Conservation (phyloP, 768 basidiomycete species). For the Boletus huronensis region DNA sequence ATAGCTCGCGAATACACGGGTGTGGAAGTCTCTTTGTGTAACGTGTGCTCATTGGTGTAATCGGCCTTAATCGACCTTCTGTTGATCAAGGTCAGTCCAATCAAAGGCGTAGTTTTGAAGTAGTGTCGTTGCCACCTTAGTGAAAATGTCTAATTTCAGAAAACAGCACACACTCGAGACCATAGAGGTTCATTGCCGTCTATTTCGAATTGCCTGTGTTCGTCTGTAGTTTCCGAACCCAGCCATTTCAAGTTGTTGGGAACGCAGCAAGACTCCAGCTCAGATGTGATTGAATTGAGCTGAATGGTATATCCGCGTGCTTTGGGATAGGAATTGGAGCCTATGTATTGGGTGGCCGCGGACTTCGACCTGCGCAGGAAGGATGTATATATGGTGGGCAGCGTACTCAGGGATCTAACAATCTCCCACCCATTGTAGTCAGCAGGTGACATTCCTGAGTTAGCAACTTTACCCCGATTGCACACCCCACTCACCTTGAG, state of each 20-base stretch:
- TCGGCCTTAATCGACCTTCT: too few relatives aligned
- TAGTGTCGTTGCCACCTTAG: background rate
- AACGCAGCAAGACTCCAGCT: too few relatives aligned
- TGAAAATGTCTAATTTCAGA: background rate
- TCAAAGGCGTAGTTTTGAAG: background rate
- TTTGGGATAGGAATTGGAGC: background rate
- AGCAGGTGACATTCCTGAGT: background rate
- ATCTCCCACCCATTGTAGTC: background rate
- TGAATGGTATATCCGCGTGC: background rate
- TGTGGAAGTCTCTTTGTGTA: too few relatives aligned
- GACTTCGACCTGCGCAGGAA: background rate
- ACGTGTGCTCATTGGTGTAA: too few relatives aligned
- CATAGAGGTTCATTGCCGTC: too few relatives aligned
- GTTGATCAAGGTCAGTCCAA: background rate
- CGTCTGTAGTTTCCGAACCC: too few relatives aligned
- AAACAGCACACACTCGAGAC: too few relatives aligned
- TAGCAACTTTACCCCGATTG: background rate
- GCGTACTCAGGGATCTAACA: background rate
- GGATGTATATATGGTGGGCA: background rate
- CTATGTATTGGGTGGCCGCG: background rate
- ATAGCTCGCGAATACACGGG: too few relatives aligned
- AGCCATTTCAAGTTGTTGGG: too few relatives aligned
- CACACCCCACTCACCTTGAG: background rate
- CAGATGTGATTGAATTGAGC: too few relatives aligned
- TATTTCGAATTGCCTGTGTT: too few relatives aligned